Conservation (phyloP, 2,329 filamentous ascomycete genomes). For the Fusarium nygamai region DNA sequence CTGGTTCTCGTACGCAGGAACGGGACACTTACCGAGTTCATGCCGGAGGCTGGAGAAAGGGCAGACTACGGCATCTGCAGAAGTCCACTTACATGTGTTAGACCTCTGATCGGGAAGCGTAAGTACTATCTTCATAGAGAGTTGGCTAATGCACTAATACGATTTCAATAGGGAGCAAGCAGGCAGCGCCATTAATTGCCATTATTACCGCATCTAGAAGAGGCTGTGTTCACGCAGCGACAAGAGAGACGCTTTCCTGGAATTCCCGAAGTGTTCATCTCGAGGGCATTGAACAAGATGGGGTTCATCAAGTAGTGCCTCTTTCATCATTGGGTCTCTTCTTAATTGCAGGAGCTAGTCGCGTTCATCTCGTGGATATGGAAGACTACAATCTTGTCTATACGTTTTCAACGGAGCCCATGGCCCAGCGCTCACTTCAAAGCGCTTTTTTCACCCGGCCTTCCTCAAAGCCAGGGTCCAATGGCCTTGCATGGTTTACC, state of each 20-base stretch:
- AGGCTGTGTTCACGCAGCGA: conserved; percentile 61
- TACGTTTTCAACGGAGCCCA: conserved; percentile 67
- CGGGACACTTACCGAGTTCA: conserved; percentile 69
- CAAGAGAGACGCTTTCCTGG: conserved; percentile 58
- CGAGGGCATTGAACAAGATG: conserved; percentile 58
- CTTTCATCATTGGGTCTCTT: conserved; percentile 68
- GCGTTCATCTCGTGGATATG: conserved; percentile 67
- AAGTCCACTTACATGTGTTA: conserved; percentile 62
- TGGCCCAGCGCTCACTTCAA: conserved; percentile 68
- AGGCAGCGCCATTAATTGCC: conserved; percentile 24
- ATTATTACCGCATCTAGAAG: conserved; percentile 60
- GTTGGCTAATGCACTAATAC: neutral
- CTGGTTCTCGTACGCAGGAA: conserved; percentile 72
- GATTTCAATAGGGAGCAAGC: conserved; percentile 16
- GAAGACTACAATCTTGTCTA: conserved; percentile 61
- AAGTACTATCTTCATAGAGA: conserved; percentile 29
- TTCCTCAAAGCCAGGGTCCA: conserved; percentile 61
- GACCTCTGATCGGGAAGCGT: conserved; percentile 58
- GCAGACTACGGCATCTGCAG: conserved; percentile 61
- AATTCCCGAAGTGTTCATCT: conserved; percentile 56
- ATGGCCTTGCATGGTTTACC: conserved; percentile 70
- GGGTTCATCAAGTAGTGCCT: conserved; percentile 64
- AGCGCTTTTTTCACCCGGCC: conserved; percentile 61
- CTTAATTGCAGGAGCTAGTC: conserved; percentile 65
- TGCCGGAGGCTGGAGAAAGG: conserved; percentile 54